These are phyloP conservation scores for Phoma sp. DNA, from an alignment of 2,329 filamentous ascomycete genomes.

Conservation along the genomic window DNA sequence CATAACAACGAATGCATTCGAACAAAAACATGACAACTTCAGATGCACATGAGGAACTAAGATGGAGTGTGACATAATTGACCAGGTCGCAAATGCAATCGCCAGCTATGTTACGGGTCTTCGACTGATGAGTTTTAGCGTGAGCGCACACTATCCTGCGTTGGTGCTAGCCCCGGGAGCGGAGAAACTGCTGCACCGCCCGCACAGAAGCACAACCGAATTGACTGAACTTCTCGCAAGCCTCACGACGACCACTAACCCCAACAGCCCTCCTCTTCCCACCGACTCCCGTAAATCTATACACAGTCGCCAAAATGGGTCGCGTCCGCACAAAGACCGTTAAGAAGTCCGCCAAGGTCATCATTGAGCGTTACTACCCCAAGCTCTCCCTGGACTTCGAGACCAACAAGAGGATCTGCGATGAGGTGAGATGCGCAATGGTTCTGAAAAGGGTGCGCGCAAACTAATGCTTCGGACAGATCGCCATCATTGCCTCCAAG, in stretches of 20 bases:
- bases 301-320: conserved; percentile 57
- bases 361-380: conserved; percentile 87
- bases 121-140: not conserved
- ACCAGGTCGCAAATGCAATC: no score
- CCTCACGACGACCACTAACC: conserved; percentile 40
- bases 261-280: conserved; percentile 34
- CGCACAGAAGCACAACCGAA: conserved; percentile 22
- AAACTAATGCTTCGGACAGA: conserved; percentile 65
- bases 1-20: not conserved
- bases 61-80: no score
- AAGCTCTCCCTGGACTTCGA: conserved; percentile 99
- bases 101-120: no score
- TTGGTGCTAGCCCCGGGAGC: conserved; percentile 1
- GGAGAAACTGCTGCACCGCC: not conserved
- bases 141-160: not conserved
- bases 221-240: not conserved
- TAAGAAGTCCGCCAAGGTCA: conserved; percentile 95
- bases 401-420: conserved; percentile 99
- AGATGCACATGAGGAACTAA: no score
- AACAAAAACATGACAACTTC: no score
- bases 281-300: conserved; percentile 30
- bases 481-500: conserved; percentile 99
- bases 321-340: conserved; percentile 69
- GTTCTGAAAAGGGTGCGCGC: conserved; percentile 49
- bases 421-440: conserved; percentile 65